Conservation (phyloP, 805 yeast genomes). For the Starmerella apicola region DNA sequence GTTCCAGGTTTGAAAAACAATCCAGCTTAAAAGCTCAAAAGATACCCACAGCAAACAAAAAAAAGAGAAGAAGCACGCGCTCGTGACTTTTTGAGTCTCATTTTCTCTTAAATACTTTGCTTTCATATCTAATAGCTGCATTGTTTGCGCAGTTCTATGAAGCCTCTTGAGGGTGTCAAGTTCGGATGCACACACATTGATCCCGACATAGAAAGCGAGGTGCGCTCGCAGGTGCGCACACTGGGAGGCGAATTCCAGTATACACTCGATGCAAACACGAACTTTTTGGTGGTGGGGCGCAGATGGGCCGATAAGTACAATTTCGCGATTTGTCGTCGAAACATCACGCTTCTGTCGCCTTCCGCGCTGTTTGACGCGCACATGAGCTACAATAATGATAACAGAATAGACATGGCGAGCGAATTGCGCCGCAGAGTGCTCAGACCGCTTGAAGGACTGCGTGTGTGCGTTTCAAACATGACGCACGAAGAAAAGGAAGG, state of each 20-base stretch:
- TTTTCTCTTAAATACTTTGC: too few relatives aligned
- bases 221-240: slow-evolving; percentile 11
- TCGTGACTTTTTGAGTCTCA: too few relatives aligned
- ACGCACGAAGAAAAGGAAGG: slow-evolving; percentile 21
- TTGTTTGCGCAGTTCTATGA: neutral
- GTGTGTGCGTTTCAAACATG: slow-evolving; percentile 31
- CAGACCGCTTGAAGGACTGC: slow-evolving; percentile 25
- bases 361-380: slow-evolving; percentile 36
- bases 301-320: slow-evolving; percentile 42
- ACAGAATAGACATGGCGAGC: slow-evolving; percentile 25
- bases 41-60: too few relatives aligned
- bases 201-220: slow-evolving; percentile 14
- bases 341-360: slow-evolving; percentile 44
- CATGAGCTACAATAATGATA: slow-evolving; percentile 36
- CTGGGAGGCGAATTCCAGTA: slow-evolving; percentile 19
- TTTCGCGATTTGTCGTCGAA: slow-evolving; percentile 36
- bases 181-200: slow-evolving; percentile 15
- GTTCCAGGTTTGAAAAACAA: too few relatives aligned
- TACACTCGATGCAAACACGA: slow-evolving; percentile 7
- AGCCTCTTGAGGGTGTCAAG: slow-evolving; percentile 10
- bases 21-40: too few relatives aligned
- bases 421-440: slow-evolving; percentile 21
- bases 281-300: slow-evolving; percentile 41
- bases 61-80: too few relatives aligned
- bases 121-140: too few relatives aligned